These are phyloP conservation scores for Alternaria triticina DNA, from an alignment of 2,329 filamentous ascomycete species.

Conservation along the genomic window DNA sequence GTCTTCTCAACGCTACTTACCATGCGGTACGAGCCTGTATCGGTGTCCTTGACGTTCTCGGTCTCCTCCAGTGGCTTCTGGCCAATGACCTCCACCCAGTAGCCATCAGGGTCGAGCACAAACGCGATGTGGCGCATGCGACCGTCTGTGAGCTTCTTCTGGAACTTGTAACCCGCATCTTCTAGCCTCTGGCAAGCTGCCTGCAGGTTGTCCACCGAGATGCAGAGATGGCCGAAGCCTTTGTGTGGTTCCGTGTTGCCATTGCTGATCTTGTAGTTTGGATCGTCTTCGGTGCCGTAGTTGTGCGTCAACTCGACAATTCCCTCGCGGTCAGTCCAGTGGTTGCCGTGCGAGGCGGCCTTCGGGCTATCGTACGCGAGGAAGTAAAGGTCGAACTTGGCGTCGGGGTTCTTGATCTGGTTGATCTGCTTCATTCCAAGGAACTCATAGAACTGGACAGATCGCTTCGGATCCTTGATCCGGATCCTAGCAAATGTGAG, in stretches of 20 bases:
- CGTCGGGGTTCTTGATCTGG: constrained; percentile 81
- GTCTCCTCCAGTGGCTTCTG: constrained; percentile 75
- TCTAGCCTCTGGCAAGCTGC: constrained; percentile 88
- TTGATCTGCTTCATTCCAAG: constrained; percentile 86
- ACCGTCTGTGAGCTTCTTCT: constrained; percentile 92
- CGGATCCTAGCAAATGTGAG: constrained; percentile 59
- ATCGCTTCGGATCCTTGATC: constrained; percentile 87
- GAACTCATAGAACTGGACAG: constrained; percentile 91
- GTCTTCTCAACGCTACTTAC: constrained; percentile 31
- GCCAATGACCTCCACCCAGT: constrained; percentile 78
- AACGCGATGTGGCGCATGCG: constrained; percentile 79
- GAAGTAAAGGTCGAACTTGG: constrained; percentile 96
- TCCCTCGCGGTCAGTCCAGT: constrained; percentile 83
- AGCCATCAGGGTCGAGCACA: constrained; percentile 80
- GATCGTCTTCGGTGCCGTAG: constrained; percentile 88
- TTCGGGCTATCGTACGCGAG: constrained; percentile 82
- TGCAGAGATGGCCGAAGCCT: constrained; percentile 83
- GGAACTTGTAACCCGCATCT: constrained; percentile 88
- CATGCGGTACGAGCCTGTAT: constrained; percentile 75
- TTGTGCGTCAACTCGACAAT: constrained; percentile 85
- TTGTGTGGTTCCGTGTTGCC: constrained; percentile 92
- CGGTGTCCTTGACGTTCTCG: constrained; percentile 73
- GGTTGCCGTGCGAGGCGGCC: constrained; percentile 74
- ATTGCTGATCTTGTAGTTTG: constrained; percentile 79
- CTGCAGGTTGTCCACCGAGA: constrained; percentile 73